Base-by-base conservation (phyloP, 1,139 yeast genomes). In the Kodamaea arcana region DNA sequence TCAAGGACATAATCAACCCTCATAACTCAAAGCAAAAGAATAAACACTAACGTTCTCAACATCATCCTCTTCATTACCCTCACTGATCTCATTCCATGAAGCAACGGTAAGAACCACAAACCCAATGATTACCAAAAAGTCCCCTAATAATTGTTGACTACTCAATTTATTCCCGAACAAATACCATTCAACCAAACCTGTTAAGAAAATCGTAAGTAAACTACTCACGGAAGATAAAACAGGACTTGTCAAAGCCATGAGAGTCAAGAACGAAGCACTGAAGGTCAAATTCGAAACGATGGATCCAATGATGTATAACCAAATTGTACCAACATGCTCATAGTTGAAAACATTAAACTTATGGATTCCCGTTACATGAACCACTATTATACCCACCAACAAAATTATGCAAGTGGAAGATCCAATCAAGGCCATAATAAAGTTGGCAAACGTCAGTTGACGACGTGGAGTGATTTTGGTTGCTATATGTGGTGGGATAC, bases 201-300 rank as follows among this genome's bases (percentile, higher is more conserved):
- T 94, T 40, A 86, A 60, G 46, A 86, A 74, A 15, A 88, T 87
- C 0, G 95, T 84, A 35, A 85, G 65, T 39, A 87, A 60, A 0
- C 95, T 80, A 27, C 92, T 82, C 9, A 87, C 95, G 0, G 92
- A 79, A 1, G 94, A 83, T 34, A 87, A 67, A 2, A 87, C 95
- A 0, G 96, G 95, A 12, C 85, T 80, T 0, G 95, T 87, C 40
- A 87, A 69, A 1, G 95, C 82, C 83, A 86, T 84, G 44, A 87
- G 65, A 2, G 88, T 74, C 42, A 87, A 68, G 48, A 87, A 85
- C 28, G 83, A 69, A 3, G 85, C 83, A 30, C 87, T 80, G 53
- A 84, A 87, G 1, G 75, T 48, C 45, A 84, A 65, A 53, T 87
- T 87, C 14, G 83, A 71, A 1, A 76, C 43, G 1, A 83, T 66